Evolutionary conservation across 768 basidiomycete genomes (phyloP), one percentile per base, ranked within the genome.

Genomic region (Mycena metata): DNA sequence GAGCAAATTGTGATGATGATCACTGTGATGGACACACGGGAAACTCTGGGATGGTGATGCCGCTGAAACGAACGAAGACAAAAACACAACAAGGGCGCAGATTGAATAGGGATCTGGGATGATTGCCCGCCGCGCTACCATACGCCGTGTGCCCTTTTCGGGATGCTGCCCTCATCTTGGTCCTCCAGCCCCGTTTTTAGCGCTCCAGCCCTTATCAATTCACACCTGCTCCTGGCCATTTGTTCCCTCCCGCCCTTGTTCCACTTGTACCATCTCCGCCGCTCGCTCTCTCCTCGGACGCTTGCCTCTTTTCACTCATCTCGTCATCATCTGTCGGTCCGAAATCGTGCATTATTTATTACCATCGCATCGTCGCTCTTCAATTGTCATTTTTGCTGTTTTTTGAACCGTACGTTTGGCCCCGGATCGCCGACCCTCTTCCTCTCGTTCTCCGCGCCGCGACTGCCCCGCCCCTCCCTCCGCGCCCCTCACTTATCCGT

Each of bases 371-470:
- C 60, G 66, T 67, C 57, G 65, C 58, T 67, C 52, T 19, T 60
- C 58, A 39, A 54, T 66, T 62, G 60, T 61, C 67, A 58, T 63
- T 67, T 68, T 68, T 68, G 67, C 60, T 68, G 47, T 62, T 68
- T 39, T 66, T 55, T 55, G 52, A 56, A 63, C 62, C 41, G 39
- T 49, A 49, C 47, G 15, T 35, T 60, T 21, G 36, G 41, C 30
- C 56, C 30, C 45, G 50, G 30, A 30, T 66, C 26, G 30, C 21
- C 21, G 16, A 5, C 51, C 51, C 30, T 41, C 39, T 19, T 59
- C 35, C 60, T 19, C 57, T 62, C 55, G 6, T 46, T 39, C 39
- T 39, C 39, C 11, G 3, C 39, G 39, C 39, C 9, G 39, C 39
- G 39, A 10, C 39, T 12, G 6, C 15, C 39, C 39, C 39, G 4